phyloP scores from a whole-genome alignment of 2,329 filamentous ascomycete species.

The Aphanoascus verrucosus region DNA sequence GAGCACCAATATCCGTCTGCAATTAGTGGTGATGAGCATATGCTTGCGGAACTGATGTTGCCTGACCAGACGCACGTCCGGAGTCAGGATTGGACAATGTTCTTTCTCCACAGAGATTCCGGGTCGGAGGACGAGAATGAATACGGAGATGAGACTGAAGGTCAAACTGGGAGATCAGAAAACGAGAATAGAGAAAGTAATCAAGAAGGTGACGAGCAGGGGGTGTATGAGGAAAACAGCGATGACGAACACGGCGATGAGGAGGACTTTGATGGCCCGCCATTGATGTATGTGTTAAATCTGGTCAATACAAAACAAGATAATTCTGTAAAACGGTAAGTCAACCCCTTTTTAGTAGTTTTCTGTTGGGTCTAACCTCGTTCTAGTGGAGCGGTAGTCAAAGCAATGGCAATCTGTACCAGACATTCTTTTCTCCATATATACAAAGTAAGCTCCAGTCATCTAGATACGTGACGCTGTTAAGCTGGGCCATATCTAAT shows the following conservation, averaged over 20 bases:
- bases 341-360: constrained; percentile 4
- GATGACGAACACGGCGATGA: constrained; percentile 38
- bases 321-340: constrained; percentile 65
- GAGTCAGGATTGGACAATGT: constrained; percentile 97
- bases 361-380: constrained; percentile 14
- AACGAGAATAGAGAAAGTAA: constrained; percentile 24
- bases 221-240: constrained; percentile 32
- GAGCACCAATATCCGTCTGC: constrained; percentile 93
- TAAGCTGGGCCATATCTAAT: not conserved
- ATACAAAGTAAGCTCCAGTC: constrained; percentile 62
- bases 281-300: constrained; percentile 92
- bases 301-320: constrained; percentile 97
- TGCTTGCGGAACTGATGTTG: constrained; percentile 96
- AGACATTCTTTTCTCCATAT: constrained; percentile 96
- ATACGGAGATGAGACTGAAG: constrained; percentile 41
- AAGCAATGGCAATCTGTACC: constrained; percentile 98
- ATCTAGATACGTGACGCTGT: not conserved
- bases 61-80: constrained; percentile 92
- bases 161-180: constrained; percentile 37
- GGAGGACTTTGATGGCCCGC: constrained; percentile 55
- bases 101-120: constrained; percentile 94
- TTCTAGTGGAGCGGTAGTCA: constrained; percentile 75
- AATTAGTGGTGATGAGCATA: constrained; percentile 94
- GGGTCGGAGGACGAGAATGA: constrained; percentile 70
- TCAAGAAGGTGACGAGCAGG: constrained; percentile 37